These are phyloP conservation scores for Colletotrichum coccodes DNA, from an alignment of 2,329 filamentous ascomycete genomes.

Conservation along the genomic window DNA sequence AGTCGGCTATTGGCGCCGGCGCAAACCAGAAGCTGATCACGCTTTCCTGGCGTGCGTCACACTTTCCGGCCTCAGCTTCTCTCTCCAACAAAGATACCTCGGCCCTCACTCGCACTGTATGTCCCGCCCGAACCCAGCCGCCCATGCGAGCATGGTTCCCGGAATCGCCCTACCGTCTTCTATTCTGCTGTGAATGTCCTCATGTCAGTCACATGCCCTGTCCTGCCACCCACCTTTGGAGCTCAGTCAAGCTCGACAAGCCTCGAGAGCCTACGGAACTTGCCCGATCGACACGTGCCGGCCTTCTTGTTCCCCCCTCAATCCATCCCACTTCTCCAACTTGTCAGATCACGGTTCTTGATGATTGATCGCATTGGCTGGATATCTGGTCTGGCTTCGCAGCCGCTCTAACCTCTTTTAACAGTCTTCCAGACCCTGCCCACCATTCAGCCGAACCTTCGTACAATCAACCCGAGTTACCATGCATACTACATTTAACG, in stretches of 20 bases:
- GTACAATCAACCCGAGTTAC: neutral
- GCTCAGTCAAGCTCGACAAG: neutral
- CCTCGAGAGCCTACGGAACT: constrained; percentile 13
- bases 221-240: neutral
- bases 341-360: constrained; percentile 1
- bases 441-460: neutral
- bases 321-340: neutral
- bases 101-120: constrained; percentile 8
- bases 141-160: neutral
- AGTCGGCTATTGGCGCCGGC: constrained; percentile 25
- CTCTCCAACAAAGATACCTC: constrained; percentile 12
- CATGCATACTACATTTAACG: constrained; percentile 1
- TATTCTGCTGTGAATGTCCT: constrained; percentile 1
- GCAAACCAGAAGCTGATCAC: constrained; percentile 9
- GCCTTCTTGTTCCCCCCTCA: neutral
- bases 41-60: constrained; percentile 24
- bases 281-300: constrained; percentile 20
- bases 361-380: constrained; percentile 21
- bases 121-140: constrained; percentile 11
- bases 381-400: constrained; percentile 29
- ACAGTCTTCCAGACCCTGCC: constrained; percentile 15
- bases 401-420: constrained; percentile 32
- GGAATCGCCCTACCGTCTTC: constrained; percentile 4
- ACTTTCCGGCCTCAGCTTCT: constrained; percentile 5
- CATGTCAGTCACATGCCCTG: constrained; percentile 21